phyloP scores from a whole-genome alignment of 1,284 basidiomycete species.

The Coniferiporia weirii region DNA sequence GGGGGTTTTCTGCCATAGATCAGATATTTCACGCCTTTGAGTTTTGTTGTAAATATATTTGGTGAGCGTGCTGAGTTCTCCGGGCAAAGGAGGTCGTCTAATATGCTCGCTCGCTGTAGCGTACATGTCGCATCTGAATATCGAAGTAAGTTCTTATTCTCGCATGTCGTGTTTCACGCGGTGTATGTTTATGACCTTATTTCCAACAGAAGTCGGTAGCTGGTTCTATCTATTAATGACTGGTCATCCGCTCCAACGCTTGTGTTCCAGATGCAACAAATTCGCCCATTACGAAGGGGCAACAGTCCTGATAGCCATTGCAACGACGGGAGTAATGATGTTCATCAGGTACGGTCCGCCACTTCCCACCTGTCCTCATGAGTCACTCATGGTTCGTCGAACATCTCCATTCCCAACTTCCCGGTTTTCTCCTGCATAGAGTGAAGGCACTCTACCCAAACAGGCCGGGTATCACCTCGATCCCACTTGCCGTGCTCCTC shows the following conservation, averaged over 20 bases:
- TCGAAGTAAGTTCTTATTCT: neutral
- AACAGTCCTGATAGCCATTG: conserved; percentile 45
- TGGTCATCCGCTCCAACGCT: neutral
- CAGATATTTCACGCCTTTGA: conserved; percentile 10
- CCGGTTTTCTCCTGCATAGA: conserved; percentile 21
- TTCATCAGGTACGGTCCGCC: conserved; percentile 36
- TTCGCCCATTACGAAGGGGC: conserved; percentile 49
- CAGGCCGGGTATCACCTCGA: conserved; percentile 31
- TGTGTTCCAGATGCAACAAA: conserved; percentile 33
- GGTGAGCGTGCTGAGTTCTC: neutral
- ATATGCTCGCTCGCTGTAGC: neutral
- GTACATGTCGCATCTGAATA: neutral
- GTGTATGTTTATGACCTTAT: neutral
- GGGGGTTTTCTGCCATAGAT: neutral
- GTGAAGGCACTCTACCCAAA: conserved; percentile 43
- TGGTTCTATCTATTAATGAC: neutral
- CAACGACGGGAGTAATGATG: conserved; percentile 51
- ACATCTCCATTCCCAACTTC: neutral
- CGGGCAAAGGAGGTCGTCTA: neutral
- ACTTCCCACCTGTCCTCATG: neutral
- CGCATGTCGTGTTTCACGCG: neutral
- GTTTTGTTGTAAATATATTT: conserved; percentile 6
- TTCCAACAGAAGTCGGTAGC: neutral
- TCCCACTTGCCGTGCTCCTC: conserved; percentile 34
- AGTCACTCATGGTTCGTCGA: neutral